Evolutionary conservation across 208 protist species (phyloP).

Genomic region (Cochliopodium minus): DNA sequence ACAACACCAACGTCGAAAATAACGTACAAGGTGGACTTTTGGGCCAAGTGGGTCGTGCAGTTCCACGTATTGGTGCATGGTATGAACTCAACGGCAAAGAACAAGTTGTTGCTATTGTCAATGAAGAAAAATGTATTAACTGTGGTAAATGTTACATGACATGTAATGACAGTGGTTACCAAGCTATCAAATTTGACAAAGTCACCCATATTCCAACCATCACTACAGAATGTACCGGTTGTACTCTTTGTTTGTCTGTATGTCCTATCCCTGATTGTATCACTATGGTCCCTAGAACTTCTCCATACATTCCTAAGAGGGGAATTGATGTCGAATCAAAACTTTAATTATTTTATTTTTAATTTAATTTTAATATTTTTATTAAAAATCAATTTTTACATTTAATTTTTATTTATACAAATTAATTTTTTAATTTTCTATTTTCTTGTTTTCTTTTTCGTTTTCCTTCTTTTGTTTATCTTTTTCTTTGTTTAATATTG

Average conservation of each 20-base stretch:
- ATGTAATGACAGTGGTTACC: slow-evolving; percentile 38
- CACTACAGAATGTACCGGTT: slow-evolving; percentile 47
- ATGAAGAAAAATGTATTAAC: slow-evolving; percentile 61
- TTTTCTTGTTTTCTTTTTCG: too few species aligned
- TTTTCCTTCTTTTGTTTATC: too few species aligned
- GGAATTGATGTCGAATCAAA: too few species aligned
- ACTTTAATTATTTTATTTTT: too few species aligned
- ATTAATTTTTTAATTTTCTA: too few species aligned
- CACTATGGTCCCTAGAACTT: slow-evolving; percentile 35
- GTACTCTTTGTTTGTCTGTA: slow-evolving; percentile 38
- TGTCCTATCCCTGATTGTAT: slow-evolving; percentile 57
- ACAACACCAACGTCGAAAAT: too few species aligned
- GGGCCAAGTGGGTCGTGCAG: slow-evolving; percentile 24
- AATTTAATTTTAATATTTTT: too few species aligned
- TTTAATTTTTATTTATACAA: too few species aligned
- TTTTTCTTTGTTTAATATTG: too few species aligned
- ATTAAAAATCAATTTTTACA: too few species aligned
- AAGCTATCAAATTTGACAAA: slow-evolving; percentile 44
- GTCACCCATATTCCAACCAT: slow-evolving; percentile 43
- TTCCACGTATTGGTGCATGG: slow-evolving; percentile 34
- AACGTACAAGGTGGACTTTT: not conserved
- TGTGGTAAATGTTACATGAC: slow-evolving; percentile 67
- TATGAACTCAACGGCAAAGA: slow-evolving; percentile 35
- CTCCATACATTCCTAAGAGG: slow-evolving; percentile 29
- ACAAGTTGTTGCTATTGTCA: slow-evolving; percentile 40